A percentile compares a stretch with the other conserved stretches of the same genome.
Evolutionary conservation across 177 flowering plant genomes (phyloP).

Genomic region (Vitis hybrid): DNA sequence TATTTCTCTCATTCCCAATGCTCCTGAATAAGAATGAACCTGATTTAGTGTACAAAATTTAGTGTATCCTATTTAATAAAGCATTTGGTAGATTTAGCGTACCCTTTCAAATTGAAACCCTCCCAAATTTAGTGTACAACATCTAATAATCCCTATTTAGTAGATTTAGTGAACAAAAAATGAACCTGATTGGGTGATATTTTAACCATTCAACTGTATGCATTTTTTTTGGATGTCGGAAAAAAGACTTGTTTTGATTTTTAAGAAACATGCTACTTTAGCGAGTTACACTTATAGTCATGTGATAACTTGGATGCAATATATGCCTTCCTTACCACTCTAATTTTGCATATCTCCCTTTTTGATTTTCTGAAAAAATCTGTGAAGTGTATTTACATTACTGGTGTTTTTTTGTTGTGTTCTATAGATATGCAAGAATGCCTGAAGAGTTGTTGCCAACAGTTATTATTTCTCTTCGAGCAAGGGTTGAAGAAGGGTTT

Average conservation of each 20-base stretch:
- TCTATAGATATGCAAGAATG: constrained; percentile 81
- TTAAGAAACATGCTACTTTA: background rate
- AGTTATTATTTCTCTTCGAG: constrained; percentile 50
- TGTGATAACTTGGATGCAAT: background rate
- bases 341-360: constrained; percentile 4
- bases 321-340: background rate
- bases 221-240: background rate
- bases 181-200: background rate
- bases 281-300: background rate
- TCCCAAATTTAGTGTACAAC: background rate
- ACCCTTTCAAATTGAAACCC: too few relatives aligned
- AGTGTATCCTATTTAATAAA: too few relatives aligned
- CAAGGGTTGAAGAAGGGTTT: constrained; percentile 51
- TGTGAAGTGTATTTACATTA: background rate
- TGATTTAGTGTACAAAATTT: too few relatives aligned
- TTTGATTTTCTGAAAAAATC: background rate
- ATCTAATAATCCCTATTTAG: background rate
- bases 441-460: constrained; percentile 68
- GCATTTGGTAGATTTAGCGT: too few relatives aligned
- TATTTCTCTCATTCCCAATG: too few relatives aligned
- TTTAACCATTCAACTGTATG: background rate
- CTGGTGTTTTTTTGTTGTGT: constrained; percentile 5
- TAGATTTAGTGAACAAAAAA: background rate
- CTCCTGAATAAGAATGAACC: too few relatives aligned
- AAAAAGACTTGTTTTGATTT: background rate